Conservation (phyloP, 768 basidiomycete genomes). For the Suillus americanus region DNA sequence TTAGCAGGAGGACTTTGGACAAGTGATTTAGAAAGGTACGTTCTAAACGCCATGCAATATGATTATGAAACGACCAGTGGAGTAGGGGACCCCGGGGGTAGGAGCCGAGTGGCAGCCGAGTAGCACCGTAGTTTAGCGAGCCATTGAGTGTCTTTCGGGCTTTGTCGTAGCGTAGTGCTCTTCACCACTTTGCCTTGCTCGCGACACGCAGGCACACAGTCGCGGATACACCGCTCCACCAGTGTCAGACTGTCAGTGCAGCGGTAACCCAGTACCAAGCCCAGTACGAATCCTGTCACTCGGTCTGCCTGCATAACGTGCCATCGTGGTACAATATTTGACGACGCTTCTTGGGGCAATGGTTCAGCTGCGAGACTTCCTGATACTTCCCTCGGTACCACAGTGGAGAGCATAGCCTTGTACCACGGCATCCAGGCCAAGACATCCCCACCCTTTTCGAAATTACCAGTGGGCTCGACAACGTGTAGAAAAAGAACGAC, state of each 20-base stretch:
- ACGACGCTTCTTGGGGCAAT: slow-evolving; percentile 29
- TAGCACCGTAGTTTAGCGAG: no score
- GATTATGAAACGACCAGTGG: background rate
- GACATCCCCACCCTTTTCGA: slow-evolving; percentile 41
- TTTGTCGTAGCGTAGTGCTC: no score
- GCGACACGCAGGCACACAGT: no score
- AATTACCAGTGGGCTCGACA: slow-evolving; percentile 29
- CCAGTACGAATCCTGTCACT: background rate
- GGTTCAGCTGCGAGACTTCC: slow-evolving; percentile 21
- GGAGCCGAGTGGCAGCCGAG: no score
- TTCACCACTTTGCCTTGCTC: no score
- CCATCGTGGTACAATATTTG: slow-evolving; percentile 30
- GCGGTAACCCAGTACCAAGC: background rate
- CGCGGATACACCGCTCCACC: no score
- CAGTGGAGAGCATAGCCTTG: slow-evolving; percentile 30
- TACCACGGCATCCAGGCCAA: slow-evolving; percentile 55
- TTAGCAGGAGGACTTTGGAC: background rate
- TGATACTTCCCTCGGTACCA: slow-evolving; percentile 15
- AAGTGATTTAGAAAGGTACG: background rate
- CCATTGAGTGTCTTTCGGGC: no score
- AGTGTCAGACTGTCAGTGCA: background rate
- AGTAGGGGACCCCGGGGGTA: no score
- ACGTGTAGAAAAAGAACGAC: slow-evolving; percentile 34
- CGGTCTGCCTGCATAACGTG: slow-evolving; percentile 11
- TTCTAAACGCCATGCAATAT: background rate